Base-by-base conservation (phyloP, 1,284 basidiomycete genomes). In the Golubevia sp. region DNA sequence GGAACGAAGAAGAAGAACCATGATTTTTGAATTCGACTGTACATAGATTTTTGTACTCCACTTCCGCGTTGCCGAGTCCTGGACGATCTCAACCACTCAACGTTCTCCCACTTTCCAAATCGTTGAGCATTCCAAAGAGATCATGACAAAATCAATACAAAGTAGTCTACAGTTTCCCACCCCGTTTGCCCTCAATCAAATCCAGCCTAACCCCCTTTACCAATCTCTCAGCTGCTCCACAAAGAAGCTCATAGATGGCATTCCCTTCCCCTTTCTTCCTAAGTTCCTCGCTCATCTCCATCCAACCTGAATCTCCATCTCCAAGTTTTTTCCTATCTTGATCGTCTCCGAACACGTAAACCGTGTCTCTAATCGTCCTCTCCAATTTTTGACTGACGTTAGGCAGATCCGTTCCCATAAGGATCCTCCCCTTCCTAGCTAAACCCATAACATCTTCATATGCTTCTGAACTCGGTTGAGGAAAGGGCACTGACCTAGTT, bases 331-430 rank as follows among this genome's bases (percentile, higher is more conserved):
- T 21, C 18, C 23, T 15, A 21, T 55, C 26, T 13, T 15, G 20
- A 11, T 61, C 59, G 18, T 6, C 48, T 15, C 21, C 59, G 38
- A 61, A 61, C 2, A 27, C 25, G 21, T 20, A 6, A 18, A 56
- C 25, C 30, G 59, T 34, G 23, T 25, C 4, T 18, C 44, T 25
- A 15, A 61, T 61, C 7, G 56, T 54, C 7, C 57, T 24, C 25
- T 54, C 13, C 2, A 61, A 13, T 5, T 18, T 34, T 3, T 57
- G 8, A 30, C 53, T 38, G 30, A 55, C 50, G 21, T 61, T 61
- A 2, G 59, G 59, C 2, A 61, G 18, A 51, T 61, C 59, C 4
- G 50, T 2, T 15, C 59, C 59, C 27, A 61, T 57, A n/a, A 61
- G n/a, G 6, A 61, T 13, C 5, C 55, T n/a, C 3, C 59, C 59